Conservation (phyloP, 352 stramenopile species). For the Pythium phragmiticola region DNA sequence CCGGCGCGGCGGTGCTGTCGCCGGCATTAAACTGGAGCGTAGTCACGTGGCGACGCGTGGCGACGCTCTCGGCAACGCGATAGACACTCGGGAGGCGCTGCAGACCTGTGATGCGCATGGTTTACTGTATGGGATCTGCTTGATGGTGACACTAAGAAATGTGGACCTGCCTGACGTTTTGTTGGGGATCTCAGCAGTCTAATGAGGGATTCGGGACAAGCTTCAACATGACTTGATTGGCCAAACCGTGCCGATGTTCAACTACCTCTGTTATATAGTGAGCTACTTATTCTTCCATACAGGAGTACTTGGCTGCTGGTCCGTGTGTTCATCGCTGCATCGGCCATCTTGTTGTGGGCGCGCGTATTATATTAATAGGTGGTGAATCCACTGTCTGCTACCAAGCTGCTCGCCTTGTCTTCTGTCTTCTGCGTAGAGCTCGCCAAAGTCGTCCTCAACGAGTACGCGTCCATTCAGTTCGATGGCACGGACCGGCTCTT, state of each 20-base stretch:
- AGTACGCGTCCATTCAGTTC: slow-evolving; percentile 47
- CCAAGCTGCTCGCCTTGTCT: not conserved
- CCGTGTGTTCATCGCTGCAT: not conserved
- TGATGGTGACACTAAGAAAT: not conserved
- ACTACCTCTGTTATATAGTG: slow-evolving; percentile 8
- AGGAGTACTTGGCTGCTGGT: not conserved
- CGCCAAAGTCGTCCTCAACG: slow-evolving; percentile 51
- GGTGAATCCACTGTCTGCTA: no score
- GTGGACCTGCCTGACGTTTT: no score
- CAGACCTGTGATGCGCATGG: not conserved
- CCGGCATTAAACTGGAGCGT: slow-evolving; percentile 20
- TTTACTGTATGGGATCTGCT: not conserved
- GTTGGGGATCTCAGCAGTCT: no score
- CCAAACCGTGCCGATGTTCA: slow-evolving; percentile 18
- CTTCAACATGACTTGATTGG: slow-evolving; percentile 29
- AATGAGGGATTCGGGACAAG: not conserved
- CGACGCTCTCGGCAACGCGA: not conserved
- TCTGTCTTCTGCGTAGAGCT: slow-evolving; percentile 46
- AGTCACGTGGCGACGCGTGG: slow-evolving; percentile 6
- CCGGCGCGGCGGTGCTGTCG: not conserved
- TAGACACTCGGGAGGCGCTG: not conserved
- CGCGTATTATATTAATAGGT: no score
- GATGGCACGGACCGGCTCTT: slow-evolving; percentile 45
- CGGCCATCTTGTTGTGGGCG: not conserved
- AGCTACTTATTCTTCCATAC: slow-evolving; percentile 15